phyloP scores from a whole-genome alignment of 2,329 filamentous ascomycete species.

The Stachybotrys chartarum region DNA sequence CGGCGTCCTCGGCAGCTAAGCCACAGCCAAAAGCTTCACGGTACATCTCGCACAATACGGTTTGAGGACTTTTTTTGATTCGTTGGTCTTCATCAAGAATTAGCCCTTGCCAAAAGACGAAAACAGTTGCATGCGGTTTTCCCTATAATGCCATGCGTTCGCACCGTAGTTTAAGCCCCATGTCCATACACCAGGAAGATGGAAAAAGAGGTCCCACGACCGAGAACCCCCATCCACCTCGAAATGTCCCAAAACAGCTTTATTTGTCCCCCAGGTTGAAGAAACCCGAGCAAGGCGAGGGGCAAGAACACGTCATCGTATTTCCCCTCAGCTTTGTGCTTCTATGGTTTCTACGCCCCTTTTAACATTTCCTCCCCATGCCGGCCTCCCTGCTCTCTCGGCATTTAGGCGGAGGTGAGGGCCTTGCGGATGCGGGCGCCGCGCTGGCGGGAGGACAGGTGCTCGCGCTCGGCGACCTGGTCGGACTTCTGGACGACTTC shows the following conservation, averaged over 20 bases:
- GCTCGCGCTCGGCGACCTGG: constrained; percentile 68
- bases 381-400: not conserved
- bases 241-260: constrained; percentile 8
- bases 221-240: not conserved
- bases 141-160: constrained; percentile 30
- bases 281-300: not conserved
- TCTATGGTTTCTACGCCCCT: constrained; percentile 8
- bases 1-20: too few species aligned
- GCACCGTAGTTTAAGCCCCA: constrained; percentile 21
- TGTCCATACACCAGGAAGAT: constrained; percentile 27
- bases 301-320: not conserved
- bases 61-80: constrained; percentile 21
- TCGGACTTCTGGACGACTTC: constrained; percentile 93
- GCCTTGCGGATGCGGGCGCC: constrained; percentile 60
- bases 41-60: not conserved
- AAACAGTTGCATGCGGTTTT: constrained; percentile 25
- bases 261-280: not conserved
- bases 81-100: constrained; percentile 27
- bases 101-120: constrained; percentile 22
- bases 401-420: constrained; percentile 55
- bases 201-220: constrained; percentile 27
- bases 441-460: constrained; percentile 88
- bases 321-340: not conserved
- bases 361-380: constrained; percentile 7
- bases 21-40: too few species aligned